Conservation (phyloP, 352 stramenopile species). For the Globisporangium uncinulatum region DNA sequence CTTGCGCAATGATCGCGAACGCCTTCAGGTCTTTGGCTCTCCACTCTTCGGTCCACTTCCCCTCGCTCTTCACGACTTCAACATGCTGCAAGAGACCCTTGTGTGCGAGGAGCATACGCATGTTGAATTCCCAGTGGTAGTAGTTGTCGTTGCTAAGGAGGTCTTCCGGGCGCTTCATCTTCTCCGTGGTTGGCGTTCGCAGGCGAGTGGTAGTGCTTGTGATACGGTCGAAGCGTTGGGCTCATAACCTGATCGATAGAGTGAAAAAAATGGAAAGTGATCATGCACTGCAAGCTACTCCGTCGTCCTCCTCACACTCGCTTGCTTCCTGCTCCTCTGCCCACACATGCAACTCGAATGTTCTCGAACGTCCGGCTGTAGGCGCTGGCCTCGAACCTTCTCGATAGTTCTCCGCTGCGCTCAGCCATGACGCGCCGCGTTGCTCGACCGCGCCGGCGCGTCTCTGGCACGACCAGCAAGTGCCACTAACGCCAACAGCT, state of each 20-base stretch:
- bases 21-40: conserved; percentile 18
- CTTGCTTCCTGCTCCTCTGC: too few species aligned
- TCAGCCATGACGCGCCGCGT: too few species aligned
- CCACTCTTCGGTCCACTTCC: conserved; percentile 8
- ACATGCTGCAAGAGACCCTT: conserved; percentile 16
- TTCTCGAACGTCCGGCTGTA: too few species aligned
- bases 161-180: not conserved
- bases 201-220: not conserved
- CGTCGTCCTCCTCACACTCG: too few species aligned
- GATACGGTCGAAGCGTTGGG: not conserved
- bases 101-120: conserved; percentile 13
- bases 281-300: too few species aligned
- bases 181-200: not conserved
- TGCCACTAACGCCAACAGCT: too few species aligned
- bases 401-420: too few species aligned
- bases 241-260: conserved; percentile 1
- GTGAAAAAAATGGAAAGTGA: too few species aligned
- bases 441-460: too few species aligned
- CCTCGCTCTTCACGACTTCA: conserved; percentile 11
- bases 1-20: conserved; percentile 21
- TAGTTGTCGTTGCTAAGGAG: conserved; percentile 20
- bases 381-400: too few species aligned
- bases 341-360: too few species aligned
- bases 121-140: conserved; percentile 31
- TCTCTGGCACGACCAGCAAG: too few species aligned